Percentiles rank a stretch among this genome's conserved stretches.
These are phyloP conservation scores for Agaricus sinodeliciosus DNA, from an alignment of 768 basidiomycete species.

Conservation along the genomic window DNA sequence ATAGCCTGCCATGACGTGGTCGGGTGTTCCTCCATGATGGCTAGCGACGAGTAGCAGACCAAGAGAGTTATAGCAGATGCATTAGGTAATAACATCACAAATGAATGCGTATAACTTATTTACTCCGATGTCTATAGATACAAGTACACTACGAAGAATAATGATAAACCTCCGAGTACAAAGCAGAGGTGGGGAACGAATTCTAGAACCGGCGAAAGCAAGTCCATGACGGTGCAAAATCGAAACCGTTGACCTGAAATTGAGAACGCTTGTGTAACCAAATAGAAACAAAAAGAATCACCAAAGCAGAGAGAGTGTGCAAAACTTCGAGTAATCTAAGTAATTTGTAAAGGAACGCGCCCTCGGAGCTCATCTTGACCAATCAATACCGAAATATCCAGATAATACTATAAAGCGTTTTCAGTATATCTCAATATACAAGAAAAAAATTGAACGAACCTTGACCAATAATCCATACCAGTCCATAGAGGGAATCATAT, in stretches of 20 bases:
- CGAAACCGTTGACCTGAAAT: not conserved
- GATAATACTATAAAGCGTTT: constrained; percentile 48
- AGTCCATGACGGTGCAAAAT: not conserved
- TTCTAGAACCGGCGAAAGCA: not conserved
- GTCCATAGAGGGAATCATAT: constrained; percentile 59
- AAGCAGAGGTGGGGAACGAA: not conserved
- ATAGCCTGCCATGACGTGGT: constrained; percentile 88
- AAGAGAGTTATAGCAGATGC: not conserved
- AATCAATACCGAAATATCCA: constrained; percentile 62
- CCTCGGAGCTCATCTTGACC: constrained; percentile 58
- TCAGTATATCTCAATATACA: constrained; percentile 8
- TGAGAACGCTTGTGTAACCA: not conserved
- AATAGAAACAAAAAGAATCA: constrained; percentile 1
- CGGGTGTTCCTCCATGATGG: constrained; percentile 55
- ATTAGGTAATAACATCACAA: not conserved
- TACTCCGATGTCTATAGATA: not conserved
- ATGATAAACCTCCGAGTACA: constrained; percentile 3
- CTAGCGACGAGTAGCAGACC: not conserved
- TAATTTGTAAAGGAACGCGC: constrained; percentile 54
- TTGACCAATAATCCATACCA: constrained; percentile 65
- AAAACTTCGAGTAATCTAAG: constrained; percentile 21
- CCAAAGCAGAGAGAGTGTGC: too few relatives aligned
- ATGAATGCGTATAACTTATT: not conserved
- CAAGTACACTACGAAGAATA: not conserved
- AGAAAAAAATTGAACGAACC: constrained; percentile 30